Evolutionary conservation across 495 filamentous ascomycete species (phyloP), one percentile per base, ranked within the genome.

Genomic region (Xylaria venustula): DNA sequence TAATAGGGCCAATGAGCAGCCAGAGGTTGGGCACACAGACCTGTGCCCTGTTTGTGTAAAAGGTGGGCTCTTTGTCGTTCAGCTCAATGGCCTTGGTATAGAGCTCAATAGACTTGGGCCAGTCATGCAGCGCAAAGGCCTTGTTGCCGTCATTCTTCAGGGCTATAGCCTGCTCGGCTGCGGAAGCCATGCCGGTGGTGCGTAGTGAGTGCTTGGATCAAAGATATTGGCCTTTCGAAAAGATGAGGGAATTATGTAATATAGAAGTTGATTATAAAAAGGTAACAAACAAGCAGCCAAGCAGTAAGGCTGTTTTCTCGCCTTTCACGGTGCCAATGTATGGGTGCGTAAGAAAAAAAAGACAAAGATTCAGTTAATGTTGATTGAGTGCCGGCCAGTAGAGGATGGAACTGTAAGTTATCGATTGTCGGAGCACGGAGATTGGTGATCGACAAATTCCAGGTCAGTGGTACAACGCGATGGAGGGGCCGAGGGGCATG

Each of bases 101-200:
- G 64, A 87, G 88, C 22, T 93, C 88, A 34, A 96, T 82, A 2
- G 94, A 94, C 22, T 80, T 81, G 26, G 83, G 80, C 93, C 94
- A 99, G 75, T 98, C 88, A 68, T 96, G 91, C 19, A 83, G 75
- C 22, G 87, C 86, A 75, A 98, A 96, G 41, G 92, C 92, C 68
- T 91, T 88, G 77, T 99, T 99, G 59, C 94, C 94, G 73, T 96
- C 85, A 75, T 91, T 85, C 82, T 99, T 99, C 61, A 95, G 78
- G 65, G 87, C 88, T 60, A 85, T 81, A 51, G 93, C 93, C 71
- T 87, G 82, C 60, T 91, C 87, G 68, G 62, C 60, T 23, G 66
- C 60, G 15, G 69, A 67, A 26, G 60, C 50, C 69, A 71, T 71
- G 28, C 28, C 55, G 34, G 34, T 11, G 42, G 20, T 14, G 25